Evolutionary conservation across 192 early-diverging fungal genomes (phyloP), one percentile per base, ranked within the genome.

Genomic region (Anaeromyces robustus): DNA sequence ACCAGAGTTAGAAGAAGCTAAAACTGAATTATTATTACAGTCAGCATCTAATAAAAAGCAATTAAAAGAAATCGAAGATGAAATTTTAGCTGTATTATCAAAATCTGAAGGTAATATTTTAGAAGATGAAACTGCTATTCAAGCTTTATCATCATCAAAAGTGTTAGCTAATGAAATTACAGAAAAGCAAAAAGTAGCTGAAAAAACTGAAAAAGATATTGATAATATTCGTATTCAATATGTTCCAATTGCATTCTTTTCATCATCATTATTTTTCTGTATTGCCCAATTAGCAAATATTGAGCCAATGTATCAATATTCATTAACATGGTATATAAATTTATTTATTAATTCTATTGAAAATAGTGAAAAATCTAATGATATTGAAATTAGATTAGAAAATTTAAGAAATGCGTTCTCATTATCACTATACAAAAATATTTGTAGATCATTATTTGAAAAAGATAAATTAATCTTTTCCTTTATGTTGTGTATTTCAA

Each of bases 231-330:
- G 89, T 77, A 81, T 90, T 77, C 88, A 89, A 16, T 90, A 90
- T 82, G 89, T 86, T 77, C 87, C 89, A 12, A 90, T 90, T 78
- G 89, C 89, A 0, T 78, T 82, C 12, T 86, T 90, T 80, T 86
- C 87, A 18, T 88, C 89, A 12, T 79, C 87, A 31, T 80, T 90
- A 30, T 90, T 90, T 81, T 90, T 90, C 79, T 90, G 89, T 81
- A 90, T 90, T 79, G 89, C 89, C 4, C 88, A 90, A 59, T 84
- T 90, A 26, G 89, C 89, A 19, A 89, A 88, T 80, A 90, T 90
- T 78, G 89, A 90, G 79, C 89, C 89, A 39, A 90, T 90, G 89
- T 90, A 90, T 80, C 89, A 90, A 77, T 90, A 90, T 81, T 89
- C 87, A n/a, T 81, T 90, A 16, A 86, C 84, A 2, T 90, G 89